Evolutionary conservation across 1,139 yeast species (phyloP).

Genomic region (Candida gigantensis): DNA sequence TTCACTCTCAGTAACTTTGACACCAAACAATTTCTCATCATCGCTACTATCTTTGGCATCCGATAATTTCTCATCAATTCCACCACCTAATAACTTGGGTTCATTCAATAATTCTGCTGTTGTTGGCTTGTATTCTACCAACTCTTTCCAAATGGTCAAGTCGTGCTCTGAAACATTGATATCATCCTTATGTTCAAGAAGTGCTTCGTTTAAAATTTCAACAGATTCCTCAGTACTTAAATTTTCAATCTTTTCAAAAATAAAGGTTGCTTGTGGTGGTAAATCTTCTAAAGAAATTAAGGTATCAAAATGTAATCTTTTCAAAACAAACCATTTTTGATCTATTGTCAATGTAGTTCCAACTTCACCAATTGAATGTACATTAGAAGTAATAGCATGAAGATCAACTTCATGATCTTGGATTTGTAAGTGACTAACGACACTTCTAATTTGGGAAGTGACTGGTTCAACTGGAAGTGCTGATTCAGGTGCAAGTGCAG

Average conservation of each 20-base stretch:
- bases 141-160: conserved; percentile 22
- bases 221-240: conserved; percentile 25
- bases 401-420: conserved; percentile 22
- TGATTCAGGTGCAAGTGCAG: background rate
- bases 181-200: conserved; percentile 23
- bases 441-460: background rate
- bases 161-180: conserved; percentile 40
- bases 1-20: no score
- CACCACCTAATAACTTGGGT: background rate
- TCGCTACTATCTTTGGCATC: background rate
- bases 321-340: conserved; percentile 30
- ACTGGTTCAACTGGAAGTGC: background rate
- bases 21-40: no score
- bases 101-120: background rate
- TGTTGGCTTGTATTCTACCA: conserved; percentile 13
- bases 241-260: no score
- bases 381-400: conserved; percentile 20
- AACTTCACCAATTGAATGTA: conserved; percentile 25
- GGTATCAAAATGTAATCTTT: conserved; percentile 28
- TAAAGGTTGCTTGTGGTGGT: conserved; percentile 27
- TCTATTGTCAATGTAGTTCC: conserved; percentile 24
- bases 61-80: background rate
- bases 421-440: conserved; percentile 4
- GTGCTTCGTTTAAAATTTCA: conserved; percentile 19
- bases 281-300: conserved; percentile 27